Evolutionary conservation across 2,329 filamentous ascomycete genomes (phyloP).

Genomic region (Trichoderma lentiforme): DNA sequence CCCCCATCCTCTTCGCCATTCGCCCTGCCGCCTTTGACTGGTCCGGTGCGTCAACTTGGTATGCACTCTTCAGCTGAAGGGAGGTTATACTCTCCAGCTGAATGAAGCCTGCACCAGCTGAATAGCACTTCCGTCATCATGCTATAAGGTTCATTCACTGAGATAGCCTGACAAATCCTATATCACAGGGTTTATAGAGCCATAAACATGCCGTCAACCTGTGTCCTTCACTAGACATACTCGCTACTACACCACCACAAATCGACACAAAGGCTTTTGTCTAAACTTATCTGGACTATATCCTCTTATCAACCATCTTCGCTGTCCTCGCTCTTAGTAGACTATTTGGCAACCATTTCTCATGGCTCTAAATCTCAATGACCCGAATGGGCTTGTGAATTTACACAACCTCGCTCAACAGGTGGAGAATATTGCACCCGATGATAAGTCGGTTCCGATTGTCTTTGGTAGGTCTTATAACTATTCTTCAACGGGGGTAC

Average conservation of each 20-base stretch:
- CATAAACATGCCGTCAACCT: background rate
- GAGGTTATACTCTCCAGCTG: background rate
- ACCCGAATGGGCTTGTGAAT: background rate
- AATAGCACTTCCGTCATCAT: background rate
- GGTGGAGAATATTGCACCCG: background rate
- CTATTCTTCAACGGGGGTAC: background rate
- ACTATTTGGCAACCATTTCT: background rate
- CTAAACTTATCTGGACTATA: background rate
- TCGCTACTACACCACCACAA: background rate
- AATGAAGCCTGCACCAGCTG: background rate
- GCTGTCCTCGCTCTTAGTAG: background rate
- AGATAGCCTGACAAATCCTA: background rate
- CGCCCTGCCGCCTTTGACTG: background rate
- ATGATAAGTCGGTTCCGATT: background rate
- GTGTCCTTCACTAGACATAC: background rate
- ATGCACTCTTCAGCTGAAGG: background rate
- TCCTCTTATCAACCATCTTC: background rate
- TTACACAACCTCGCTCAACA: background rate
- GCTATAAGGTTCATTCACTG: background rate
- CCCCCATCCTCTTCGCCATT: background rate
- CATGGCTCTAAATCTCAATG: background rate
- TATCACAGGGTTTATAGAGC: background rate
- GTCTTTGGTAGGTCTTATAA: background rate
- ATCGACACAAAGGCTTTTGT: background rate
- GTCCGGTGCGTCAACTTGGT: background rate